Percentiles rank a stretch among this genome's conserved stretches.
Evolutionary conservation across 768 basidiomycete species (phyloP).

Genomic region (Saitozyma podzolica): DNA sequence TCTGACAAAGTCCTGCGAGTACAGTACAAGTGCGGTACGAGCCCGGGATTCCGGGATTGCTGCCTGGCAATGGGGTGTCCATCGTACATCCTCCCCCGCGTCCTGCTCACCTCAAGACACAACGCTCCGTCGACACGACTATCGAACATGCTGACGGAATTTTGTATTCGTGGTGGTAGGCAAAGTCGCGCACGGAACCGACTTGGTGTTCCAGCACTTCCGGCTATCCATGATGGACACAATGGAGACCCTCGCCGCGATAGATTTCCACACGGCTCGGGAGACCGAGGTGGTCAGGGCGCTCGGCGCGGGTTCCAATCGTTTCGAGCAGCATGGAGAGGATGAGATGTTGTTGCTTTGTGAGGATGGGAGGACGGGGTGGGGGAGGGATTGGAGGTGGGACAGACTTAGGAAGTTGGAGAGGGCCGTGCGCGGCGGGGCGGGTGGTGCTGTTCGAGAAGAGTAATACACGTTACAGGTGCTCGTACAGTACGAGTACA

Average conservation of each 20-base stretch:
- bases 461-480: no score
- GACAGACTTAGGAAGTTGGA: conserved; percentile 16
- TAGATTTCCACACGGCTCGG: conserved; percentile 62
- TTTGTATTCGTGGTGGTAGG: conserved; percentile 26
- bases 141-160: no score
- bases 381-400: conserved; percentile 64
- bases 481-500: no score
- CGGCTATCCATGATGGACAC: conserved; percentile 58
- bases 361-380: conserved; percentile 60
- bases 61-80: no score
- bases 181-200: conserved; percentile 70
- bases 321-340: conserved; percentile 51
- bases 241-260: conserved; percentile 58
- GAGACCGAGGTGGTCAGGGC: conserved; percentile 54
- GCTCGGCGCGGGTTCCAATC: conserved; percentile 53
- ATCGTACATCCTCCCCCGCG: no score
- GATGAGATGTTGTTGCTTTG: conserved; percentile 57
- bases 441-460: no score
- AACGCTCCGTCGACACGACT: no score
- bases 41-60: no score
- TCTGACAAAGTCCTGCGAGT: no score
- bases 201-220: conserved; percentile 67
- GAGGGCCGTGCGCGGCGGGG: conserved; percentile 10
- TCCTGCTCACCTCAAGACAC: no score
- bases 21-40: no score